Percentiles rank a stretch among this genome's conserved stretches.
Evolutionary conservation across 805 yeast genomes (phyloP).

Genomic region (Barnettozyma pratensis): DNA sequence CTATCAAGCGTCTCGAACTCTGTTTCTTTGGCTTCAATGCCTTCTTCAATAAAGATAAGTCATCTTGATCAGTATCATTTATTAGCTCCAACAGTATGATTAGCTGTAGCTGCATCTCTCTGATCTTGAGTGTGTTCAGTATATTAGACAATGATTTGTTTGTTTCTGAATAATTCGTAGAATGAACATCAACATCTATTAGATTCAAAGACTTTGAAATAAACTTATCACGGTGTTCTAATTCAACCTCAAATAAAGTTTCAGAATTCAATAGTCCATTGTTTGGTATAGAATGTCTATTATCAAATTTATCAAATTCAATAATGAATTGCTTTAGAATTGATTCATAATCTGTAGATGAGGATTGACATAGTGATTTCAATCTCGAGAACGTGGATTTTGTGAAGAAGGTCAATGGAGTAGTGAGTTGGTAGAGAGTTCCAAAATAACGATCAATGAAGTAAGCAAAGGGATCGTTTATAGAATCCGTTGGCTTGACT

Average conservation of each 20-base stretch:
- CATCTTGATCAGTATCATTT: slow-evolving; percentile 30
- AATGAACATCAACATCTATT: slow-evolving; percentile 21
- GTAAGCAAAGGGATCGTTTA: slow-evolving; percentile 25
- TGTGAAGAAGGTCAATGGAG: slow-evolving; percentile 35
- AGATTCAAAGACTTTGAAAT: slow-evolving; percentile 23
- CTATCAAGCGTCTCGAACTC: slow-evolving; percentile 25
- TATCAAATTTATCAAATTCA: slow-evolving; percentile 35
- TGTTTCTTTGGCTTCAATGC: slow-evolving; percentile 7
- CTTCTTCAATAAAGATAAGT: slow-evolving; percentile 28
- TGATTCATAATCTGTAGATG: slow-evolving; percentile 18
- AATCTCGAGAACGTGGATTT: slow-evolving; percentile 48
- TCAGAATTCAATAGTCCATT: slow-evolving; percentile 27
- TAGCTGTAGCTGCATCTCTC: slow-evolving; percentile 55
- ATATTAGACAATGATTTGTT: slow-evolving; percentile 28
- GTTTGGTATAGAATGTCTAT: slow-evolving; percentile 30
- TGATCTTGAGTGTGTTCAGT: slow-evolving; percentile 38
- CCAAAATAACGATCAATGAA: slow-evolving; percentile 30
- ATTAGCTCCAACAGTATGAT: slow-evolving; percentile 43
- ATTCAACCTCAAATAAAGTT: slow-evolving; percentile 23
- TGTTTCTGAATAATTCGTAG: slow-evolving; percentile 20
- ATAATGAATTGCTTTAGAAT: slow-evolving; percentile 29
- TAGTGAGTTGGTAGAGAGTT: slow-evolving; percentile 29
- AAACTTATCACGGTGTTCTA: slow-evolving; percentile 23
- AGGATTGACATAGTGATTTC: slow-evolving; percentile 35
- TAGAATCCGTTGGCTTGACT: slow-evolving; percentile 8